Conservation (phyloP, 352 stramenopile species). For the Pythium rhizo-oryzae region DNA sequence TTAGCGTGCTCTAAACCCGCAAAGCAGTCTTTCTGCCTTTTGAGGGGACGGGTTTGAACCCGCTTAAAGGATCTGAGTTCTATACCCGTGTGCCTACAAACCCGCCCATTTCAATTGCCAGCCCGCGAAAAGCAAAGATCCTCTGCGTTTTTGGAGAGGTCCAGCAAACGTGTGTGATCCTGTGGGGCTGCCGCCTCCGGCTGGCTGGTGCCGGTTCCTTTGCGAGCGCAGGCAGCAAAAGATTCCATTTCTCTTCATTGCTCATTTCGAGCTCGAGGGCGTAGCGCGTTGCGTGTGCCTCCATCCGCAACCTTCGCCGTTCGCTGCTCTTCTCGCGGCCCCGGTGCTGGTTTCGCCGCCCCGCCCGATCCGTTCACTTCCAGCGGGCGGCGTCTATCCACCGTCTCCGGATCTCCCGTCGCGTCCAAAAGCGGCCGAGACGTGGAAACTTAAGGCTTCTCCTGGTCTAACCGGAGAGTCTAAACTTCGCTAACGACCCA, state of each 20-base stretch:
- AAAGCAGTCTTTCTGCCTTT: too few species aligned
- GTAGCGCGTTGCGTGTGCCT: neutral
- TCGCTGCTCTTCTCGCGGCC: too few species aligned
- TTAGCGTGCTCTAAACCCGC: neutral
- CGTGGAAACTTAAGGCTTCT: too few species aligned
- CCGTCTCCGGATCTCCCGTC: too few species aligned
- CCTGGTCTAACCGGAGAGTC: too few species aligned
- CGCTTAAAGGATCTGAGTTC: too few species aligned
- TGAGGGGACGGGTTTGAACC: too few species aligned
- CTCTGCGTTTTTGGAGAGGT: neutral
- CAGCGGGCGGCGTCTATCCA: too few species aligned
- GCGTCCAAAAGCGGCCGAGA: too few species aligned
- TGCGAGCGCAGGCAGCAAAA: neutral
- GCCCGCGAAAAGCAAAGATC: neutral
- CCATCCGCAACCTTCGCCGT: neutral
- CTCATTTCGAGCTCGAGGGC: slow-evolving; percentile 23
- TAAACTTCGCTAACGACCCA: neutral
- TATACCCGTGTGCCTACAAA: neutral
- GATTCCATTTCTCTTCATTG: slow-evolving; percentile 22
- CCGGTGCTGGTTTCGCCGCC: too few species aligned
- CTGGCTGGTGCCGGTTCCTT: slow-evolving; percentile 3
- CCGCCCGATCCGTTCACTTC: too few species aligned
- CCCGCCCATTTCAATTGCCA: neutral
- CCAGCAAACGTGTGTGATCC: slow-evolving; percentile 1
- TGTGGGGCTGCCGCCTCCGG: neutral